Evolutionary conservation across 371 early-diverging fungal species (phyloP).

Genomic region (Parasitella parasitica): DNA sequence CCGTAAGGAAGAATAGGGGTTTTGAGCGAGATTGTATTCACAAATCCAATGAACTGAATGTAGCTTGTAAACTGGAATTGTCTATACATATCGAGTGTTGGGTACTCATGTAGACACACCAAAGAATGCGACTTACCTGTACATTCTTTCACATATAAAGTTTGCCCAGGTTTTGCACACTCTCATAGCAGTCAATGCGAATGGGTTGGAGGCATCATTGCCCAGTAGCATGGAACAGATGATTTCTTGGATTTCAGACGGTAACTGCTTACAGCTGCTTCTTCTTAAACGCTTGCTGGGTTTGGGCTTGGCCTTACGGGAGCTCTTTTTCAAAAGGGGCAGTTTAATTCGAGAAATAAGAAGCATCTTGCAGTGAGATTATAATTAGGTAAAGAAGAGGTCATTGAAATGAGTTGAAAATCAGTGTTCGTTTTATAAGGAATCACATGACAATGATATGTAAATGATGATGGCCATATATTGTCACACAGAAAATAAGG

Average conservation of each 20-base stretch:
- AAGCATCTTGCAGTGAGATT: neutral
- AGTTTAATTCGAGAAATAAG: constrained; percentile 9
- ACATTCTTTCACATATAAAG: constrained; percentile 14
- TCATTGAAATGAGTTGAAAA: neutral
- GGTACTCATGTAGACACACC: neutral
- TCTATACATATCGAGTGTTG: neutral
- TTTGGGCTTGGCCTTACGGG: neutral
- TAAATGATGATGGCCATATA: neutral
- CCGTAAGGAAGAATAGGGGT: constrained; percentile 9
- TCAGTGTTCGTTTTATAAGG: neutral
- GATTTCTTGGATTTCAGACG: constrained; percentile 21
- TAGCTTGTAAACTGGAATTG: constrained; percentile 12
- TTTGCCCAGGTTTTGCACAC: constrained; percentile 19
- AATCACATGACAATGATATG: neutral
- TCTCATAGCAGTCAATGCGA: constrained; percentile 14
- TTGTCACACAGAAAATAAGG: neutral
- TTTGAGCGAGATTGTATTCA: constrained; percentile 8
- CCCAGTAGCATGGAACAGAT: constrained; percentile 12
- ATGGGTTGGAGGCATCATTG: constrained; percentile 8
- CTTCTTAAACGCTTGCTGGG: neutral
- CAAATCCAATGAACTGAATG: constrained; percentile 22
- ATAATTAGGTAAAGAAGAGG: neutral
- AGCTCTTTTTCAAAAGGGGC: constrained; percentile 9
- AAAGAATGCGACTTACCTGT: constrained; percentile 4
- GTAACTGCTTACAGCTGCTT: constrained; percentile 4